Conservation (phyloP, 2,329 filamentous ascomycete genomes). For the Cladosporium sp. region DNA sequence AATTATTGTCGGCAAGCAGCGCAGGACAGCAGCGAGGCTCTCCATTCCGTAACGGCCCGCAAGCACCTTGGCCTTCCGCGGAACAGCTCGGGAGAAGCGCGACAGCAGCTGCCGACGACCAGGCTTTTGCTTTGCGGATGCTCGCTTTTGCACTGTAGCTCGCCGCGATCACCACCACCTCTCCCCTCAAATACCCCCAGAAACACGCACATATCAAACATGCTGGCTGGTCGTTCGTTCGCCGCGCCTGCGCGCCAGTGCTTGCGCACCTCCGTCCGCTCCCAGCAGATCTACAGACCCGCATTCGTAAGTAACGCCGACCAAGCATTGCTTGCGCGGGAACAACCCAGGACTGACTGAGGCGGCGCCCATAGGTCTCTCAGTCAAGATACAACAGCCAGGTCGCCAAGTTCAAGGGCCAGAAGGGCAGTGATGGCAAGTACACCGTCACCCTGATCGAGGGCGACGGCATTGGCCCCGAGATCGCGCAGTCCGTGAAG, state of each 20-base stretch:
- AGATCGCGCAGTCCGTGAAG: constrained; percentile 97
- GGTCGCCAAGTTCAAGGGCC: constrained; percentile 89
- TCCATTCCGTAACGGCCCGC: too few relatives aligned
- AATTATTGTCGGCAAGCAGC: too few relatives aligned
- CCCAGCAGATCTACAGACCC: constrained; percentile 38
- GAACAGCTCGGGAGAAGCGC: not conserved
- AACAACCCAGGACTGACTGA: not conserved
- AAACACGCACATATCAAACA: constrained; percentile 42
- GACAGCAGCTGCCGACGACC: not conserved
- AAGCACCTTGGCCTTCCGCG: not conserved
- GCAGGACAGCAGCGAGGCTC: too few relatives aligned
- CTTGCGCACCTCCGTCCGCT: constrained; percentile 57
- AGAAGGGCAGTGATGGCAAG: constrained; percentile 85
- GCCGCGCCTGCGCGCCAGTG: constrained; percentile 72
- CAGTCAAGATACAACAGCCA: constrained; percentile 43
- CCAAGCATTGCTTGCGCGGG: not conserved
- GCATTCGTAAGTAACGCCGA: constrained; percentile 15
- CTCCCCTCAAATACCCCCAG: constrained; percentile 1
- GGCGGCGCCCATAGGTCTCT: not conserved
- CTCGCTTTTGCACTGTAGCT: not conserved
- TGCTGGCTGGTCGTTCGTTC: constrained; percentile 78
- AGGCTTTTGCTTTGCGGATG: not conserved
- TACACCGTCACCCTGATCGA: constrained; percentile 96
- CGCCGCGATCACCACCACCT: constrained; percentile 7
- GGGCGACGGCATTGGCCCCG: constrained; percentile 96